phyloP scores from a whole-genome alignment of 768 basidiomycete species.

The Hygrocybe coccinea region DNA sequence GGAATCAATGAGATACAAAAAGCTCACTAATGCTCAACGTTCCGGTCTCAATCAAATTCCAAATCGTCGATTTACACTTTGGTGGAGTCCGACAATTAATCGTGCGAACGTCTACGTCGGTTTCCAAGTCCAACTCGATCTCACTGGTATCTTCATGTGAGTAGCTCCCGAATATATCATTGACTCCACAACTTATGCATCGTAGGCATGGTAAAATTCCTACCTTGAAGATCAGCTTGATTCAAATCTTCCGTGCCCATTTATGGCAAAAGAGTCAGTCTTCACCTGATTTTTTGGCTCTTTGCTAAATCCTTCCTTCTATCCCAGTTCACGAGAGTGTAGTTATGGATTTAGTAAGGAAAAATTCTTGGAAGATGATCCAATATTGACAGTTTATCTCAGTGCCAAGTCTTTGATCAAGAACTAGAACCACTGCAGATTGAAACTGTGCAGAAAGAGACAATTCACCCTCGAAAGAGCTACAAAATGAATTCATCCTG shows the following conservation, averaged over 20 bases:
- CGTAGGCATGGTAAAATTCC: conserved; percentile 95
- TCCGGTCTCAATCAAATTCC: conserved; percentile 98
- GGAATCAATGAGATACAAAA: conserved; percentile 93
- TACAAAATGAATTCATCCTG: conserved; percentile 99
- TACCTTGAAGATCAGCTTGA: conserved; percentile 96
- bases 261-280: conserved; percentile 98
- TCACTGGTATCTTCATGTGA: conserved; percentile 93
- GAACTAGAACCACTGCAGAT: conserved; percentile 97
- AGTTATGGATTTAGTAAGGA: conserved; percentile 77
- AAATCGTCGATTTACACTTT: conserved; percentile 97
- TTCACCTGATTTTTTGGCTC: conserved; percentile 22
- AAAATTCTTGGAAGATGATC: background rate
- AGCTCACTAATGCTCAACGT: conserved; percentile 95
- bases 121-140: conserved; percentile 98
- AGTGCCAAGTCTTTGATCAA: conserved; percentile 99
- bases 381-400: background rate
- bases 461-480: conserved; percentile 98
- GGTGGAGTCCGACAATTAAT: conserved; percentile 99
- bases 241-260: conserved; percentile 99
- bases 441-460: conserved; percentile 99
- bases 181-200: conserved; percentile 1
- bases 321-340: conserved; percentile 81
- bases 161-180: conserved; percentile 11
- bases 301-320: conserved; percentile 3
- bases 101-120: conserved; percentile 99